phyloP scores from a whole-genome alignment of 257 asterid species.

The Solanum sejunctum region DNA sequence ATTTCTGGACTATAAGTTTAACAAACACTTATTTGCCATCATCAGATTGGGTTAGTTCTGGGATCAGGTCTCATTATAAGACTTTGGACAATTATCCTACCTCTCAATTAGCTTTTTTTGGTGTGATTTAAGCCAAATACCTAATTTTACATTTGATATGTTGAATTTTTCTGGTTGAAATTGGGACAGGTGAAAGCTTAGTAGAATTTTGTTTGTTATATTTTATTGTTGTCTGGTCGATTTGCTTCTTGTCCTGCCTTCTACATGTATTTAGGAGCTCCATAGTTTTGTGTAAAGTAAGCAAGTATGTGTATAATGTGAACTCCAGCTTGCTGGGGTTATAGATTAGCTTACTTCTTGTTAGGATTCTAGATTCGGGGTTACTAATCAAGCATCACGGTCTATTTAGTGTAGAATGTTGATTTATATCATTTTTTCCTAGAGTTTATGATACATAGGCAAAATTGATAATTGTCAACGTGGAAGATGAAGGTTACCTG shows the following conservation, averaged over 20 bases:
- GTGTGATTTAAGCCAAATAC: too few relatives aligned
- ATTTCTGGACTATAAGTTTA: background rate
- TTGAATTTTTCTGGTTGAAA: background rate
- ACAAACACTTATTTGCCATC: background rate
- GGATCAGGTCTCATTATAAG: background rate
- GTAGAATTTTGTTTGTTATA: background rate
- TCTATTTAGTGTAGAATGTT: background rate
- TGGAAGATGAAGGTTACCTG: background rate
- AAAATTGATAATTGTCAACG: background rate
- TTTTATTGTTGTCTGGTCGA: background rate
- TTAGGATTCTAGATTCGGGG: background rate
- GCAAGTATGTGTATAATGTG: background rate
- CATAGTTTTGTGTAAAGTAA: background rate
- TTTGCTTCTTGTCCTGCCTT: background rate
- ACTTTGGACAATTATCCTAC: too few relatives aligned
- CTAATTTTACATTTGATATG: background rate
- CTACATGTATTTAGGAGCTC: background rate
- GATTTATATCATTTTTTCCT: background rate
- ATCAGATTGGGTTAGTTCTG: background rate
- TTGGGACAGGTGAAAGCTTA: background rate
- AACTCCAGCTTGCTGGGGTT: background rate
- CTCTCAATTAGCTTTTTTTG: too few relatives aligned
- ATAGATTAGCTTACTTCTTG: background rate
- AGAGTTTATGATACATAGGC: background rate
- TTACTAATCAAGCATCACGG: background rate